These are phyloP conservation scores for Coix lacrymajobi DNA, from an alignment of 176 grass and related monocot species.

Conservation along the genomic window DNA sequence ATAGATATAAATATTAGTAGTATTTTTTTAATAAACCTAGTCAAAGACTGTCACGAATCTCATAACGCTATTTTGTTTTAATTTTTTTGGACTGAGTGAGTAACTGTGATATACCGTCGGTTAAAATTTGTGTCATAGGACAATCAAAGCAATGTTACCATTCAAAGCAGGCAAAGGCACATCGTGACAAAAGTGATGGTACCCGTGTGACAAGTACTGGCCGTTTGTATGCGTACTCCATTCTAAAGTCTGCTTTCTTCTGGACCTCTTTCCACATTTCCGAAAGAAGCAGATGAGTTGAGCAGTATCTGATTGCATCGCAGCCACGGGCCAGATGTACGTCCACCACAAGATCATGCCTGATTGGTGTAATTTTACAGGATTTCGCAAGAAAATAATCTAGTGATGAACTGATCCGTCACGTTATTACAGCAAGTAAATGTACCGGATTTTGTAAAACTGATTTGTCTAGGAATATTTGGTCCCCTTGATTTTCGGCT, in stretches of 20 bases:
- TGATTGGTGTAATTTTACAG: neutral
- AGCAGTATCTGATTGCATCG: neutral
- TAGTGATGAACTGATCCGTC: neutral
- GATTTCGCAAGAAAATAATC: neutral
- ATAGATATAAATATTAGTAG: too few relatives aligned
- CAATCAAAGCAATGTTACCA: too few relatives aligned
- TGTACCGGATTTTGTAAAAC: too few relatives aligned
- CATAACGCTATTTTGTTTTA: too few relatives aligned
- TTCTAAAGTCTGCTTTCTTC: neutral
- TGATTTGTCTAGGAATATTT: neutral
- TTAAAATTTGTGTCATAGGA: too few relatives aligned
- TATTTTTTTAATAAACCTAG: too few relatives aligned
- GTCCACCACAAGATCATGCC: neutral
- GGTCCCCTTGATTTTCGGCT: neutral
- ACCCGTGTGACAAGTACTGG: neutral
- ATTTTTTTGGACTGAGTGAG: too few relatives aligned
- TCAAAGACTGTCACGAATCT: too few relatives aligned
- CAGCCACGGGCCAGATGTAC: neutral
- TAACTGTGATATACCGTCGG: too few relatives aligned
- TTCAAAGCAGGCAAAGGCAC: neutral
- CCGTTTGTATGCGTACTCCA: neutral
- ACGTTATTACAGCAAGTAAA: too few relatives aligned
- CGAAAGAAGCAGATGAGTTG: neutral
- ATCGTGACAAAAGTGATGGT: neutral
- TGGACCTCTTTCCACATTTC: neutral